Evolutionary conservation across 129 eudicot genomes (phyloP).

Genomic region (Flaveria robusta): DNA sequence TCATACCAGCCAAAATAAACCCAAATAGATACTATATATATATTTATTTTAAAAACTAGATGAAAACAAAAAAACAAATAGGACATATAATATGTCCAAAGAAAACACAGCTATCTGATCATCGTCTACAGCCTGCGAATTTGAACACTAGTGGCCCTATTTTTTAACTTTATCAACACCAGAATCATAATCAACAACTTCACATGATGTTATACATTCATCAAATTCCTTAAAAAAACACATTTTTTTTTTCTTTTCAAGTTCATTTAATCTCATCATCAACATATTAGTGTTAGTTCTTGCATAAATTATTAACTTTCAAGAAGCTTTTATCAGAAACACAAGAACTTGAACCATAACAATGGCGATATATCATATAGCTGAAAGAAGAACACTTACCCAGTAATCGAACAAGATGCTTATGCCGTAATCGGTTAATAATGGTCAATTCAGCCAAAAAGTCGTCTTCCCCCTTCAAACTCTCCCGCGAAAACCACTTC

Average conservation of each 20-base stretch:
- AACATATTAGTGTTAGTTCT: too few species aligned
- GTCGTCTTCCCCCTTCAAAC: slow-evolving; percentile 78
- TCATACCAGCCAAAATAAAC: background rate
- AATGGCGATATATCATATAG: too few species aligned
- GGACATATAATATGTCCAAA: slow-evolving; percentile 14
- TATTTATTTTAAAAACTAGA: background rate
- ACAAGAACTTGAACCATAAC: too few species aligned
- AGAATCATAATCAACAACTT: background rate
- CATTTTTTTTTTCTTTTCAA: background rate
- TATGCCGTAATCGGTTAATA: slow-evolving; percentile 85
- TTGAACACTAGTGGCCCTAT: slow-evolving; percentile 20
- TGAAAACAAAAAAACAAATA: slow-evolving; percentile 4
- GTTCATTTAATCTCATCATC: background rate
- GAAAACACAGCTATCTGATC: slow-evolving; percentile 22
- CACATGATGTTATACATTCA: slow-evolving; percentile 6
- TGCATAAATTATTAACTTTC: background rate
- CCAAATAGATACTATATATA: background rate
- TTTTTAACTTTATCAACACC: slow-evolving; percentile 3
- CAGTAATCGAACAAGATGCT: slow-evolving; percentile 78
- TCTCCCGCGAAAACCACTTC: slow-evolving; percentile 74
- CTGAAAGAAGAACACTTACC: slow-evolving; percentile 44
- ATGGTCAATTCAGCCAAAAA: slow-evolving; percentile 93
- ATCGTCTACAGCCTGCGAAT: slow-evolving; percentile 27
- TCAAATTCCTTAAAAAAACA: slow-evolving; percentile 9
- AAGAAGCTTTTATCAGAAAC: background rate